Base-by-base conservation (phyloP, 78 protist species). In the Bigelowiella natans region DNA sequence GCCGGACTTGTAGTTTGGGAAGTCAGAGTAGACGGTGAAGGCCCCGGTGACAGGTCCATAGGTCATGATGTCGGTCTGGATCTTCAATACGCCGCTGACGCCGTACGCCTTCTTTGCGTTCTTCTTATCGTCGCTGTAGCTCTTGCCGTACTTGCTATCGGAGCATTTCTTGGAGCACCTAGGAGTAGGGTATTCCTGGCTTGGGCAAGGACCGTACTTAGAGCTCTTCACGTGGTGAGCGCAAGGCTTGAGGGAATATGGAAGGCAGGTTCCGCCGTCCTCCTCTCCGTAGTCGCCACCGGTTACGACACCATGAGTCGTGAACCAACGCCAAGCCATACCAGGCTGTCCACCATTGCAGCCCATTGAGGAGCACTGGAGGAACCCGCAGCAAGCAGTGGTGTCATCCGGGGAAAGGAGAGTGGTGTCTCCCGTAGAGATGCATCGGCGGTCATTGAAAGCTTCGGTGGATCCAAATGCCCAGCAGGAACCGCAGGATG, bases 401-500 rank as follows among this genome's bases (percentile, higher is more conserved):
- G 86, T 38, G 38, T 91, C 88, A 87, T 93, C 93, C 28, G 92
- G 89, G 31, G 93, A 91, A 7, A 90, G 93, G 30, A 83, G 31
- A 28, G 88, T 83, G 0, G 85, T 83, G 0, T 82, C 91, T 39
- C 63, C 39, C 88, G 83, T 37, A 36, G 31, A 40, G 1, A 85
- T 90, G 89, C 91, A 86, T 30, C 38, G 39, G 29, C 91, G 90
- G 88, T 83, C 91, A 0, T 31, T 2, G 38, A 73, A 28, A 30
- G 93, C 92, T 38, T 85, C 91, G 31, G 88, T 30, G 85, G 94
- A 88, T 29, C 92, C 91, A 63, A 93, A 93, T 36, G 95, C 91
- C 95, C 95, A 93, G 92, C 95, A 93, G 36, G 95, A 93, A 38
- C 95, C 95, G 86, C 95, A 93, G 82, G 92, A 38, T 30, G 91